These are phyloP conservation scores for Amaranthus tricolor DNA, from an alignment of 179 eudicot genomes.

Conservation along the genomic window DNA sequence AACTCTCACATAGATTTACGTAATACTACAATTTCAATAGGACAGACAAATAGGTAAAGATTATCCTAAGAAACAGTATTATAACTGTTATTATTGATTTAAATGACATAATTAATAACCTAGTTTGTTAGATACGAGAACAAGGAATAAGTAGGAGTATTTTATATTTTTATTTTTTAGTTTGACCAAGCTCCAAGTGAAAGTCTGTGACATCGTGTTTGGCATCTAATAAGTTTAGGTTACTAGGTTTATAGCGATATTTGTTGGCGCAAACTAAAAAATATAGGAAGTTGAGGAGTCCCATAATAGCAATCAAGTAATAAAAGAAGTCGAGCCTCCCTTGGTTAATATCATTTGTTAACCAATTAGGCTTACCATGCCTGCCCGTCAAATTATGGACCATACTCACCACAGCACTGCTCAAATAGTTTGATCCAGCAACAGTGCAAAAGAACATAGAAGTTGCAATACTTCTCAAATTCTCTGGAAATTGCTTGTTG, in stretches of 20 bases:
- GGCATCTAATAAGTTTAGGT: conserved; percentile 9
- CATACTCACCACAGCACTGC: conserved; percentile 37
- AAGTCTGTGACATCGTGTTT: background rate
- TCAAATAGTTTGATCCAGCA: conserved; percentile 48
- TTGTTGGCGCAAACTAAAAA: conserved; percentile 42
- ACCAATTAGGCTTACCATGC: conserved; percentile 51
- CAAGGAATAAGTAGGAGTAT: no score
- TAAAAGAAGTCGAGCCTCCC: conserved; percentile 58
- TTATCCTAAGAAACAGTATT: no score
- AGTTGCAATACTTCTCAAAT: conserved; percentile 55
- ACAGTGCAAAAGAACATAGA: conserved; percentile 41
- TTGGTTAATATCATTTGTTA: conserved; percentile 46
- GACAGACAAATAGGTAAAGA: no score
- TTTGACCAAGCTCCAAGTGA: conserved; percentile 27
- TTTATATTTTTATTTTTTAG: background rate
- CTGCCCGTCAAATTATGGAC: conserved; percentile 42
- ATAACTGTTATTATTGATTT: no score
- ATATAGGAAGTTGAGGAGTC: conserved; percentile 43
- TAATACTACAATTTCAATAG: no score
- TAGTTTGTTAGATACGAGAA: no score
- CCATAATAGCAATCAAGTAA: conserved; percentile 49
- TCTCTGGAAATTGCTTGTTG: conserved; percentile 67
- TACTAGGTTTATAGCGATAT: conserved; percentile 41
- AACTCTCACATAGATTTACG: no score
- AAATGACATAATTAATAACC: no score